A percentile compares a stretch with the other conserved stretches of the same genome.
These are phyloP conservation scores for Leccinum angustisporum DNA, from an alignment of 1,284 basidiomycete species.

Conservation along the genomic window DNA sequence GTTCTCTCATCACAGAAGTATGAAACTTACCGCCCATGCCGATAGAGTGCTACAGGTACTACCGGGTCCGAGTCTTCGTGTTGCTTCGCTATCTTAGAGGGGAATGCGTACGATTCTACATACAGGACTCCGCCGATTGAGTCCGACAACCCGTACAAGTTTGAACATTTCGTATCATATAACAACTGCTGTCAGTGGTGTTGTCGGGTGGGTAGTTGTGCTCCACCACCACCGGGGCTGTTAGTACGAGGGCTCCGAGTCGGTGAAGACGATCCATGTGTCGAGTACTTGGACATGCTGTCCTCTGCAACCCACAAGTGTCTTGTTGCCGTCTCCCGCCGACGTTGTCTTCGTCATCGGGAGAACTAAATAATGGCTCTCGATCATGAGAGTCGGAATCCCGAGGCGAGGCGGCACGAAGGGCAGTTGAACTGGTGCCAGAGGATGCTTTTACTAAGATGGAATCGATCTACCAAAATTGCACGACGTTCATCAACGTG, in stretches of 20 bases:
- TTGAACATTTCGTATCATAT: too few relatives aligned
- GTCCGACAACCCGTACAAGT: too few relatives aligned
- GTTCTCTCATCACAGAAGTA: neutral
- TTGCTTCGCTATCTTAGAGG: too few relatives aligned
- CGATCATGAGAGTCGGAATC: constrained; percentile 44
- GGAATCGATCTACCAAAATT: constrained; percentile 88
- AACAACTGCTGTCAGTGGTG: constrained; percentile 11
- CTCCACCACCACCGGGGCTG: constrained; percentile 32
- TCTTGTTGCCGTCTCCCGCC: constrained; percentile 28
- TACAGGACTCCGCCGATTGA: too few relatives aligned
- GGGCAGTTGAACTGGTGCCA: constrained; percentile 33
- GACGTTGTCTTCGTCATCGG: constrained; percentile 38
- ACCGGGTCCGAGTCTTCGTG: too few relatives aligned
- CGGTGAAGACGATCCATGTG: constrained; percentile 34
- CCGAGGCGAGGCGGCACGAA: constrained; percentile 40
- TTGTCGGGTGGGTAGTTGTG: constrained; percentile 66
- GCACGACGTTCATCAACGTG: constrained; percentile 87
- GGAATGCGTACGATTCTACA: too few relatives aligned
- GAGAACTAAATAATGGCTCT: constrained; percentile 56
- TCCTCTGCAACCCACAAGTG: constrained; percentile 33
- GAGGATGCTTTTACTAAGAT: constrained; percentile 70
- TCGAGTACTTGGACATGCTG: constrained; percentile 30
- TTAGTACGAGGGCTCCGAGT: constrained; percentile 15
- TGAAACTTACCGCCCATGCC: neutral
- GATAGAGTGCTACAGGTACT: neutral